Conservation (phyloP, 1,284 basidiomycete genomes). For the Fomitopsis pinicola region DNA sequence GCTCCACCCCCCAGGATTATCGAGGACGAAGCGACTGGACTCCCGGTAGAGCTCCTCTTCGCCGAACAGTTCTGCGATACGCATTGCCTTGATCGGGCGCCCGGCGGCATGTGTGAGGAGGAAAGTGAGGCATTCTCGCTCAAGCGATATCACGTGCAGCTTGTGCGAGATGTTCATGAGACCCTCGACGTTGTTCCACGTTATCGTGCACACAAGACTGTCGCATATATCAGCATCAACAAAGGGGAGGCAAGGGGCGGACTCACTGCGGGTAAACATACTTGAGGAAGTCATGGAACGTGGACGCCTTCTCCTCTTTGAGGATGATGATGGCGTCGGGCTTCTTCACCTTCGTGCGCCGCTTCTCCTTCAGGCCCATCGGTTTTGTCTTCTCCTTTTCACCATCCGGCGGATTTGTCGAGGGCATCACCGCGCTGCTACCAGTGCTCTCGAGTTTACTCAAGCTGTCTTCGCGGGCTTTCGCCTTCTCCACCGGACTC, state of each 20-base stretch:
- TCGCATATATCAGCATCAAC: neutral
- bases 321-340: conserved; percentile 78
- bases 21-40: conserved; percentile 84
- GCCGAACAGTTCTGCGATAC: conserved; percentile 82
- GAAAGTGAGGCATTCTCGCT: conserved; percentile 79
- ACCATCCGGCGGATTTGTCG: conserved; percentile 11
- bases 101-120: conserved; percentile 89
- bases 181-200: conserved; percentile 90
- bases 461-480: conserved; percentile 29
- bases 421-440: conserved; percentile 7
- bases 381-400: neutral
- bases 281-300: conserved; percentile 84
- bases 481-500: conserved; percentile 22
- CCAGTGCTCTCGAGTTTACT: conserved; percentile 26
- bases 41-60: conserved; percentile 89
- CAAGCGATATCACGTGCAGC: conserved; percentile 77
- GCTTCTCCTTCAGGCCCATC: neutral
- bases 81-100: conserved; percentile 85
- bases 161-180: conserved; percentile 86
- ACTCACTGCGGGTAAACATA: conserved; percentile 82
- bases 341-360: conserved; percentile 27
- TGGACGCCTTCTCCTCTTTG: conserved; percentile 77
- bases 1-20: conserved; percentile 83
- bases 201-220: conserved; percentile 84
- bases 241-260: neutral